Conservation (phyloP, 2,329 filamentous ascomycete genomes). For the Keithomyces neogunnii region DNA sequence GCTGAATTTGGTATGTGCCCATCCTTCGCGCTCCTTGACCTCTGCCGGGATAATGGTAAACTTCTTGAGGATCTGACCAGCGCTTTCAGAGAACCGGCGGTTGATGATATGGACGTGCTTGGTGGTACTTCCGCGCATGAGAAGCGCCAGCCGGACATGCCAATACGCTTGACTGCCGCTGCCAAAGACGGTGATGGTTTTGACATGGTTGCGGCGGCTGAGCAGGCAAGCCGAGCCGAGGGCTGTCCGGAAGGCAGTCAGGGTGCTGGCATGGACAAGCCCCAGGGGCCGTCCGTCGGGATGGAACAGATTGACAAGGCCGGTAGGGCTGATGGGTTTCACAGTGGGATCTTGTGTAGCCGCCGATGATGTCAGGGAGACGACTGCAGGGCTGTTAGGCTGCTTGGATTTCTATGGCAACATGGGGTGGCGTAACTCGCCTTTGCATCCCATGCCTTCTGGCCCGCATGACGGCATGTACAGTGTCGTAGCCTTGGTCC, state of each 20-base stretch:
- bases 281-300: constrained; percentile 54
- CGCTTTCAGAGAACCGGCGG: constrained; percentile 55
- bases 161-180: constrained; percentile 88
- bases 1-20: constrained; percentile 58
- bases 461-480: constrained; percentile 68
- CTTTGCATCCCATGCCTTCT: constrained; percentile 59
- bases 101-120: constrained; percentile 79
- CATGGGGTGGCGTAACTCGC: constrained; percentile 21
- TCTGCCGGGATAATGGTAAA: constrained; percentile 34
- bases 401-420: not conserved
- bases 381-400: constrained; percentile 34
- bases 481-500: constrained; percentile 50
- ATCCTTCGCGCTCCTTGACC: constrained; percentile 50
- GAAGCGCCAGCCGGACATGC: constrained; percentile 79
- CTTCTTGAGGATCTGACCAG: constrained; percentile 39
- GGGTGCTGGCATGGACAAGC: constrained; percentile 62
- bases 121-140: constrained; percentile 63
- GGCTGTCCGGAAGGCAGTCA: constrained; percentile 76
- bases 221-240: constrained; percentile 62
- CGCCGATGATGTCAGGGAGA: constrained; percentile 47
- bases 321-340: constrained; percentile 43
- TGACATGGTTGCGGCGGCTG: constrained; percentile 56
- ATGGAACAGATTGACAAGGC: constrained; percentile 61
- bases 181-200: constrained; percentile 76
- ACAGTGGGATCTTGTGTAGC: constrained; percentile 17